phyloP scores from a whole-genome alignment of 495 filamentous ascomycete genomes.

The Bacidia rubella region DNA sequence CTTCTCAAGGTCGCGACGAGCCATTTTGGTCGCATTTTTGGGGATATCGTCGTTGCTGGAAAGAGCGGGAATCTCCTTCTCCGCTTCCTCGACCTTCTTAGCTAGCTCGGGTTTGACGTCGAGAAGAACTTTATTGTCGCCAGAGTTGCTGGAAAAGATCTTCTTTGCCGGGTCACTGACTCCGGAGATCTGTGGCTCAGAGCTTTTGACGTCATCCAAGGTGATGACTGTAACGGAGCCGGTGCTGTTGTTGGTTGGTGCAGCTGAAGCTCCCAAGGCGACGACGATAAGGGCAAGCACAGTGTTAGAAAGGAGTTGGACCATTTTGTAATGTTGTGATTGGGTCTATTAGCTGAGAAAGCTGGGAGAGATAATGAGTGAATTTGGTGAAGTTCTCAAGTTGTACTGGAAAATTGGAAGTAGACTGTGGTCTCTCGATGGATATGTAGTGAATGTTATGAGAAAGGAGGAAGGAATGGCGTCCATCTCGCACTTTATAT shows the following conservation, averaged over 20 bases:
- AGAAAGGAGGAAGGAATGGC: neutral
- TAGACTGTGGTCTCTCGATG: neutral
- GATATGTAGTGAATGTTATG: neutral
- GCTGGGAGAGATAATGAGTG: neutral
- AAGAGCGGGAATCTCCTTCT: neutral
- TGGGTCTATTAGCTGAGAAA: neutral
- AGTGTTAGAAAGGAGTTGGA: neutral
- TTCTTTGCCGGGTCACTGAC: slow-evolving; percentile 2
- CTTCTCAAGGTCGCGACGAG: slow-evolving; percentile 4
- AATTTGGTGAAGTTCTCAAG: neutral
- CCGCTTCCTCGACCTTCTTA: neutral
- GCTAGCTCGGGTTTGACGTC: slow-evolving; percentile 1
- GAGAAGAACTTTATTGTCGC: neutral
- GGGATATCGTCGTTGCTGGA: neutral
- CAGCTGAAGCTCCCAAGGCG: neutral
- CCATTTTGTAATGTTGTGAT: slow-evolving; percentile 2
- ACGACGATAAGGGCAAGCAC: neutral
- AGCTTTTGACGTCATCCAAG: neutral
- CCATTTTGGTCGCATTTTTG: neutral
- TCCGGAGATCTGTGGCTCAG: neutral
- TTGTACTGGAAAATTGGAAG: neutral
- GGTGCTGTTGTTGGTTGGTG: neutral
- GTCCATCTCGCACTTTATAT: neutral
- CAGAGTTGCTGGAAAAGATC: neutral
- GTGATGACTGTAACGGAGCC: neutral